phyloP scores from a whole-genome alignment of 2,329 filamentous ascomycete genomes.

The Aspergillus sp. region DNA sequence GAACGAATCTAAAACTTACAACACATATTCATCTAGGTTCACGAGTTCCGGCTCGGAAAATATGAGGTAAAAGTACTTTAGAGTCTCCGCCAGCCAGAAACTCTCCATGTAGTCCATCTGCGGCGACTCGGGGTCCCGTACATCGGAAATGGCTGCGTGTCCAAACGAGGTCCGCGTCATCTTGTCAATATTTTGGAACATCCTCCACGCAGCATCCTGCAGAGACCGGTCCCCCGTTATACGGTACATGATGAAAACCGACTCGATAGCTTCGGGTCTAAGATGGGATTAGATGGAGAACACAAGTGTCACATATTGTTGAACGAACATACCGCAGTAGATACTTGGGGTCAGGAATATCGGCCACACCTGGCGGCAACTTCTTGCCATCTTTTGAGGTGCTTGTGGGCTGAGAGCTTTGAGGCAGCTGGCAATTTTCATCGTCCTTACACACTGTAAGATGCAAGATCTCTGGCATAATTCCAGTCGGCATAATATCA shows the following conservation, averaged over 20 bases:
- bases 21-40: conserved; percentile 48
- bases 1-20: conserved; percentile 32
- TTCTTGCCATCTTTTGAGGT: conserved; percentile 16
- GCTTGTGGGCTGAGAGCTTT: conserved; percentile 13
- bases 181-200: conserved; percentile 52
- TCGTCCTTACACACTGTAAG: conserved; percentile 53
- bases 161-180: conserved; percentile 47
- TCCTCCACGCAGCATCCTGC: conserved; percentile 52
- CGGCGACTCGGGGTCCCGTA: conserved; percentile 33
- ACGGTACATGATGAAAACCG: conserved; percentile 62
- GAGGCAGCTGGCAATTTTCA: conserved; percentile 41
- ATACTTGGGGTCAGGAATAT: conserved; percentile 32
- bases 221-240: conserved; percentile 57
- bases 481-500: conserved; percentile 56
- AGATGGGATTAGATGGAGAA: conserved; percentile 5
- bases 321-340: conserved; percentile 30
- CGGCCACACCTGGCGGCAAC: conserved; percentile 32
- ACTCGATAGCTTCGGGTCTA: conserved; percentile 61
- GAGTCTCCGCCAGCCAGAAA: conserved; percentile 50
- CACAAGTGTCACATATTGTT: not conserved
- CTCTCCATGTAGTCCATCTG: conserved; percentile 47
- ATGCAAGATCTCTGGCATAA: conserved; percentile 63
- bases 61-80: conserved; percentile 50
- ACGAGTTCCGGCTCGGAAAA: conserved; percentile 45
- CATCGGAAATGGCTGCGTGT: conserved; percentile 47